Evolutionary conservation across 352 stramenopile species (phyloP).

Genomic region (Phytophthora rubi): DNA sequence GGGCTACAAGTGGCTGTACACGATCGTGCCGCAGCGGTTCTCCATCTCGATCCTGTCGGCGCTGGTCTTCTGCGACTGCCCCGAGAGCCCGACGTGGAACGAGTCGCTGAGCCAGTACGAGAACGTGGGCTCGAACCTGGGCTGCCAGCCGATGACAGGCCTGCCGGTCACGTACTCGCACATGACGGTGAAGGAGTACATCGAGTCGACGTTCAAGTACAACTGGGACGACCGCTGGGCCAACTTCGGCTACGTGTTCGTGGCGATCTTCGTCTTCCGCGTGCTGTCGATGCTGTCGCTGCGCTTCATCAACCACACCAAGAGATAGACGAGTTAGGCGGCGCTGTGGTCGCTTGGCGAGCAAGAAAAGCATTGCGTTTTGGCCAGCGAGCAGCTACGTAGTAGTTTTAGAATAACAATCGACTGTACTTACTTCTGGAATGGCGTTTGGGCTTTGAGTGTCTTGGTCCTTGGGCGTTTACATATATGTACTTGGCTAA

Average conservation of each 20-base stretch:
- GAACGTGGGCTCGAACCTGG: constrained; percentile 12
- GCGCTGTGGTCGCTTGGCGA: constrained; percentile 2
- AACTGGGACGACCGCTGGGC: constrained; percentile 14
- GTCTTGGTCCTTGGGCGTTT: constrained; percentile 38
- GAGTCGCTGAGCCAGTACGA: constrained; percentile 13
- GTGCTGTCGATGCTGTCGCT: constrained; percentile 12
- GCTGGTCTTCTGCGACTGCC: constrained; percentile 10
- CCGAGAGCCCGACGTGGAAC: constrained; percentile 13
- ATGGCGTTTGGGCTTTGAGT: no score
- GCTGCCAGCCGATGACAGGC: constrained; percentile 14
- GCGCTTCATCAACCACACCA: constrained; percentile 14
- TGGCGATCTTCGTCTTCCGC: constrained; percentile 14
- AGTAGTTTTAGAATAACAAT: constrained; percentile 3
- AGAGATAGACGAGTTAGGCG: constrained; percentile 9
- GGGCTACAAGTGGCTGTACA: constrained; percentile 20
- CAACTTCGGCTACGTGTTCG: constrained; percentile 18
- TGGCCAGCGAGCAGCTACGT: neutral
- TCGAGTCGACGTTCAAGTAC: constrained; percentile 18
- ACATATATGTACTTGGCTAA: neutral
- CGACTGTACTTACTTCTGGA: constrained; percentile 4
- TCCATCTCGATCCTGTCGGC: constrained; percentile 10
- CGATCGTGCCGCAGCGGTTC: constrained; percentile 12
- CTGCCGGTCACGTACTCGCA: constrained; percentile 8
- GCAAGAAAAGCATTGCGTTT: constrained; percentile 10
- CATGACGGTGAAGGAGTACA: constrained; percentile 17